Evolutionary conservation across 1,284 basidiomycete genomes (phyloP).

Genomic region (Meripilus lineatus): DNA sequence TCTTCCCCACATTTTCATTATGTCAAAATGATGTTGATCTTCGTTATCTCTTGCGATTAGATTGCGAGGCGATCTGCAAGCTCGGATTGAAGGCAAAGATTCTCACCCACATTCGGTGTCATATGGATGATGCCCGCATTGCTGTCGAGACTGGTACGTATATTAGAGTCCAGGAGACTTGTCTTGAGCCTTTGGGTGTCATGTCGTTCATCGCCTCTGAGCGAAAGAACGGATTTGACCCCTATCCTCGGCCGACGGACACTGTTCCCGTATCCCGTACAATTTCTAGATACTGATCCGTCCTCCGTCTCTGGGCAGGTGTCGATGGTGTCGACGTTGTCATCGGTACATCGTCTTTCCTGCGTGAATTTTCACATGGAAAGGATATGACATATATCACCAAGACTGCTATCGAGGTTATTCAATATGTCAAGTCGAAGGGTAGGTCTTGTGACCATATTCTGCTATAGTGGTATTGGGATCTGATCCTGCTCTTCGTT

Average conservation of each 20-base stretch:
- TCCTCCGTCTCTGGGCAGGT: conserved; percentile 46
- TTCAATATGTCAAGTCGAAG: conserved; percentile 99
- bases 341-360: conserved; percentile 98
- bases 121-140: conserved; percentile 99
- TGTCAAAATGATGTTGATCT: not conserved
- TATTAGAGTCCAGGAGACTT: not conserved
- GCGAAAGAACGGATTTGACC: not conserved
- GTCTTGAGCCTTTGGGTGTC: not conserved
- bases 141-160: conserved; percentile 97
- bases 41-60: conserved; percentile 27
- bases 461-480: conserved; percentile 1
- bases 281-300: conserved; percentile 5
- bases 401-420: conserved; percentile 98
- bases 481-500: not conserved
- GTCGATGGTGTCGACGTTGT: conserved; percentile 99
- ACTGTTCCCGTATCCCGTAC: not conserved
- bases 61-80: conserved; percentile 99
- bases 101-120: conserved; percentile 98
- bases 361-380: conserved; percentile 98
- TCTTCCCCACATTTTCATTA: not conserved
- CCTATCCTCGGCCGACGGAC: not conserved
- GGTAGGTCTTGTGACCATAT: conserved; percentile 25
- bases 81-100: conserved; percentile 97
- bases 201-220: not conserved
- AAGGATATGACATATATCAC: conserved; percentile 99